Evolutionary conservation across 164 flowering plant genomes (phyloP).

Genomic region (Dillenia turbinata): DNA sequence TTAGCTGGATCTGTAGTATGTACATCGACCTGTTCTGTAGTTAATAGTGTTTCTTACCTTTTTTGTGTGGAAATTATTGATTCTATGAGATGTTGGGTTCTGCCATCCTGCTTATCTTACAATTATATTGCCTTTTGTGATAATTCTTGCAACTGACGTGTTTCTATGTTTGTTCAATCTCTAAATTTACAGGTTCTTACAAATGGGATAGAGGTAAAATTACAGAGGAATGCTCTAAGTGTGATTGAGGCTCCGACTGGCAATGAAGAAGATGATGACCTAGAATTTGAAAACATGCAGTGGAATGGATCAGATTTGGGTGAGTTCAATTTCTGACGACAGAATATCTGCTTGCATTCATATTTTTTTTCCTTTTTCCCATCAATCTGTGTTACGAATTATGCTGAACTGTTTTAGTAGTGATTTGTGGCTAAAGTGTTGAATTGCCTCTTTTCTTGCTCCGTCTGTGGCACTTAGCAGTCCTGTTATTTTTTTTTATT

Average conservation of each 20-base stretch:
- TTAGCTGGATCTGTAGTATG: too few species aligned
- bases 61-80: neutral
- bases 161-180: constrained; percentile 1
- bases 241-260: constrained; percentile 95
- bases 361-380: neutral
- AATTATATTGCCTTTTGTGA: neutral
- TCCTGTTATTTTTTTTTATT: too few species aligned
- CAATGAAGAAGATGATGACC: constrained; percentile 80
- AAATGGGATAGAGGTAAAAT: constrained; percentile 94
- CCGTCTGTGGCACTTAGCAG: too few species aligned
- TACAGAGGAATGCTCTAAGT: constrained; percentile 95
- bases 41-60: too few species aligned
- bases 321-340: constrained; percentile 18
- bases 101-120: neutral
- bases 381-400: too few species aligned
- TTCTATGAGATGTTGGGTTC: neutral
- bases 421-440: too few species aligned
- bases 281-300: constrained; percentile 63
- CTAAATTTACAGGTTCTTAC: constrained; percentile 71
- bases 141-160: neutral
- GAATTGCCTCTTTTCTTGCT: too few species aligned
- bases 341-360: too few species aligned
- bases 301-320: constrained; percentile 81
- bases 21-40: too few species aligned
- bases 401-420: too few species aligned